Conservation (phyloP, 306 rosid genomes). For the Cucumis cinereus region DNA sequence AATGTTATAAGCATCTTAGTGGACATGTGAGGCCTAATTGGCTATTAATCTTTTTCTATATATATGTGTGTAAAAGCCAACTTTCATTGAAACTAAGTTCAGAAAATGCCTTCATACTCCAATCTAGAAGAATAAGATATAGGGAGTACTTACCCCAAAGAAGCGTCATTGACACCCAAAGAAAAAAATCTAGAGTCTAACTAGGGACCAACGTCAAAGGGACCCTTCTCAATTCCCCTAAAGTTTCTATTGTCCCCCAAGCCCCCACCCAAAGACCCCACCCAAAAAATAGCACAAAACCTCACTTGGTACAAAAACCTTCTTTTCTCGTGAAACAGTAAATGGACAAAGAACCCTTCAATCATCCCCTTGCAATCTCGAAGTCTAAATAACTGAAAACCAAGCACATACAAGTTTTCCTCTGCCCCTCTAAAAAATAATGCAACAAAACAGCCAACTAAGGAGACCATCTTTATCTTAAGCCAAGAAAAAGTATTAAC, state of each 20-base stretch:
- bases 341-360: neutral
- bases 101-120: neutral
- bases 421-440: neutral
- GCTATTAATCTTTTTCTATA: no score
- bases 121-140: neutral
- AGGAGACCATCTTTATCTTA: neutral
- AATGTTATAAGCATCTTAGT: neutral
- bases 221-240: neutral
- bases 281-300: neutral
- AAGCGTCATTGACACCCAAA: neutral
- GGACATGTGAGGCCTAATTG: neutral
- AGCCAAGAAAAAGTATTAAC: neutral
- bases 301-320: neutral
- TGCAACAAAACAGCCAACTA: neutral
- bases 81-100: neutral
- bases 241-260: neutral
- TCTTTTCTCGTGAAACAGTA: neutral
- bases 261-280: neutral
- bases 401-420: neutral
- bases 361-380: neutral
- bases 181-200: neutral
- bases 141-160: neutral
- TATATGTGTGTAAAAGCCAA: neutral
- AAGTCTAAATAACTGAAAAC: neutral
- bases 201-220: neutral